Evolutionary conservation across 2,329 filamentous ascomycete species (phyloP).

Genomic region (Gremmenia infestans): DNA sequence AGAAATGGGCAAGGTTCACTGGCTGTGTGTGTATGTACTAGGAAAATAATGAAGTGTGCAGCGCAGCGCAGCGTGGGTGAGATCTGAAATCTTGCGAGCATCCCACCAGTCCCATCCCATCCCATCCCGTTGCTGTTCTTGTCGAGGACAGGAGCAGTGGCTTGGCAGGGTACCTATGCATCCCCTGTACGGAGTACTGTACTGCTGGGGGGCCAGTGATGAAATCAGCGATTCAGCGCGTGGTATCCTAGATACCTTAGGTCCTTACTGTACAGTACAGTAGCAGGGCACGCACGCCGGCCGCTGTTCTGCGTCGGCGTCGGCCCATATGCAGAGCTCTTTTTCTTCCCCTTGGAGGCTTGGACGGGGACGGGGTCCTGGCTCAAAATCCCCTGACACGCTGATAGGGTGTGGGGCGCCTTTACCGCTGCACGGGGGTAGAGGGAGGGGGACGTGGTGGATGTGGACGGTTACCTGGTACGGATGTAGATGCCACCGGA

Average conservation of each 20-base stretch:
- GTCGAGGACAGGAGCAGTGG: neutral
- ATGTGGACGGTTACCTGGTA: neutral
- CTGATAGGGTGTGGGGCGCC: slow-evolving; percentile 9
- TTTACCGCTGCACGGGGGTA: slow-evolving; percentile 6
- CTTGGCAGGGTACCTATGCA: neutral
- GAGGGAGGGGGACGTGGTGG: neutral
- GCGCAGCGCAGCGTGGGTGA: neutral
- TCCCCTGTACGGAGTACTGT: neutral
- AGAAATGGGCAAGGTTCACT: neutral
- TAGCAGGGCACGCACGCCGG: neutral
- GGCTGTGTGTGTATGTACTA: neutral
- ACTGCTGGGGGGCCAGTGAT: slow-evolving; percentile 2
- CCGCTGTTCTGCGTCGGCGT: slow-evolving; percentile 3
- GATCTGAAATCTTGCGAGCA: slow-evolving; percentile 7
- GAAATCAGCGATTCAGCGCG: slow-evolving; percentile 5
- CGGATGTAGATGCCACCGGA: neutral
- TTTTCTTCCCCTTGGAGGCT: neutral
- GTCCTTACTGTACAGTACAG: too few species aligned
- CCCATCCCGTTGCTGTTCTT: slow-evolving; percentile 1
- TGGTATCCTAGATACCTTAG: slow-evolving; percentile 7
- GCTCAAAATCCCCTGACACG: slow-evolving; percentile 3
- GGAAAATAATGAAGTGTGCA: neutral
- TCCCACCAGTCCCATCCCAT: slow-evolving; percentile 1
- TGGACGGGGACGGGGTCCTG: neutral
- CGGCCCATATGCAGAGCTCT: neutral